Base-by-base conservation (phyloP, 257 asterid genomes). In the Petrea volubilis region DNA sequence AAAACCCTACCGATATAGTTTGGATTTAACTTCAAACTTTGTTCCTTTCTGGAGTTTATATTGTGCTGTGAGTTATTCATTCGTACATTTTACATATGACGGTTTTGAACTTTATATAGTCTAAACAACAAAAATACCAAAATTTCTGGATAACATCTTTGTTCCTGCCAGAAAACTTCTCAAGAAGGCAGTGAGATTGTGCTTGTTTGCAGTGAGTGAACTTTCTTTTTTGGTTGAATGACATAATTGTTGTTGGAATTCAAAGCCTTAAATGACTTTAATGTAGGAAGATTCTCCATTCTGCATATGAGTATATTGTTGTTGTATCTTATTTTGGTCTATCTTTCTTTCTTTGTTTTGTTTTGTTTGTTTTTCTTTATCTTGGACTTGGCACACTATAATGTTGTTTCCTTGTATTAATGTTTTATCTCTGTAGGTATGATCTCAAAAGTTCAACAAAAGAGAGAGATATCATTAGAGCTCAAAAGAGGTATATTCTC, bases 391-490 rank as follows among this genome's bases (percentile, higher is more conserved):
- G 49, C 60, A 49, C 73, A 49, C 36, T 41, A 29, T 68, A 17
- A 60, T 53, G 31, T 10, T 50, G 24, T 71, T 68, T 53, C 38
- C 61, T 59, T 76, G 59, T 56, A 21, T 43, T 72, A 51, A 57
- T 36, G 50, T 52, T 72, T 41, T 68, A 15, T 70, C 40, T 56
- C 68, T 74, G 65, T 87, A 93, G 97, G 83, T 90, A 87, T 83
- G 93, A 87, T 55, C 47, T 93, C 64, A 86, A 84, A 74, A 90
- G 95, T 77, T 80, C 96, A 38, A 82, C 74, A 79, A 78, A 69
- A 60, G 98, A 90, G 77, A 85, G 98, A 77, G 77, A 78, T 21
- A 18, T 70, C 11, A 67, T 84, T 52, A 79, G 66, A 80, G 84
- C 87, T 73, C 89, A 60, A 75, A 93, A 87, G 80, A 87, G 97